Percentiles rank a stretch among this genome's conserved stretches.
Conservation (phyloP, 352 stramenopile genomes). For the Phytophthora fragariae region DNA sequence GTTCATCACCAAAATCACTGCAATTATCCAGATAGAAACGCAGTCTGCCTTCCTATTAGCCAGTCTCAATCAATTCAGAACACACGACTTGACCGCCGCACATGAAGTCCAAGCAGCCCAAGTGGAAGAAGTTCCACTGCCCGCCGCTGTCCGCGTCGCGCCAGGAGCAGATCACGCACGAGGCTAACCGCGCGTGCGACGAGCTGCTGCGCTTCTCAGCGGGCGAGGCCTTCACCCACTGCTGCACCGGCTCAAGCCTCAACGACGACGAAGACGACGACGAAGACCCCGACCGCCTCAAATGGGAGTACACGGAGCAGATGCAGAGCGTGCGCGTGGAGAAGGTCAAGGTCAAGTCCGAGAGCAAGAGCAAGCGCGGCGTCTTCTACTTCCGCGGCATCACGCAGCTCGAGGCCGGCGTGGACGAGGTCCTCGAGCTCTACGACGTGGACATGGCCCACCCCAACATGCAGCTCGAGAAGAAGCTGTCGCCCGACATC, state of each 20-base stretch:
- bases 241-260: constrained; percentile 21
- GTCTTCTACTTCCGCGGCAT: constrained; percentile 80
- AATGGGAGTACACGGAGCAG: constrained; percentile 81
- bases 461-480: constrained; percentile 79
- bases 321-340: constrained; percentile 76
- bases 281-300: constrained; percentile 54
- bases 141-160: constrained; percentile 67
- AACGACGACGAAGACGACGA: constrained; percentile 26
- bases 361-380: constrained; percentile 50
- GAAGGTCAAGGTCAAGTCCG: constrained; percentile 76
- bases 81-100: neutral
- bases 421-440: constrained; percentile 80
- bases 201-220: constrained; percentile 81
- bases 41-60: no score
- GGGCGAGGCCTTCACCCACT: constrained; percentile 56
- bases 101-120: constrained; percentile 60
- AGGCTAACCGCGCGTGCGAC: constrained; percentile 80
- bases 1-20: neutral
- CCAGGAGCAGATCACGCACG: constrained; percentile 72
- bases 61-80: neutral
- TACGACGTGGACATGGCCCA: constrained; percentile 79
- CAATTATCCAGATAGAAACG: neutral
- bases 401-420: constrained; percentile 65
- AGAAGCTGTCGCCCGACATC: constrained; percentile 76
- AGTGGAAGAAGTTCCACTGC: constrained; percentile 84